A percentile compares a stretch with the other conserved stretches of the same genome.
Conservation (phyloP, 345 rosid species). For the Excoecaria agallocha region DNA sequence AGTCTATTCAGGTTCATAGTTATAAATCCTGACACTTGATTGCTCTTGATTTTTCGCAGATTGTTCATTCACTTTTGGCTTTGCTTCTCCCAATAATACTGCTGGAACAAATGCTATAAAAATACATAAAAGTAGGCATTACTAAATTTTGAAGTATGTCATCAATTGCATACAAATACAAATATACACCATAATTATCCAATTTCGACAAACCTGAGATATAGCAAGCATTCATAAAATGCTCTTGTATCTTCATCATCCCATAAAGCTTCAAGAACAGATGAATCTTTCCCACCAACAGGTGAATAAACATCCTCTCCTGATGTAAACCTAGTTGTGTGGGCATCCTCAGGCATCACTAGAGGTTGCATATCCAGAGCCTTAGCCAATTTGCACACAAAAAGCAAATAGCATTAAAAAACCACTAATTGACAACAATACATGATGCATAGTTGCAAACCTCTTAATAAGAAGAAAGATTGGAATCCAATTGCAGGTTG, state of each 20-base stretch:
- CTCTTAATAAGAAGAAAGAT: background rate
- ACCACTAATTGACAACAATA: background rate
- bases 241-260: constrained; percentile 97
- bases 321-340: constrained; percentile 84
- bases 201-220: constrained; percentile 73
- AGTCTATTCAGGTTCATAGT: background rate
- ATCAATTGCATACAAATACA: background rate
- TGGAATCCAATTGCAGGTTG: background rate
- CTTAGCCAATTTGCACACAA: constrained; percentile 75
- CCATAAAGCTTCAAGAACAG: constrained; percentile 78
- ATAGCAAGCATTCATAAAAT: constrained; percentile 89
- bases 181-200: background rate
- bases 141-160: background rate
- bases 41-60: constrained; percentile 67
- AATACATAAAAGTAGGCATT: constrained; percentile 25
- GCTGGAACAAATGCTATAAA: no score
- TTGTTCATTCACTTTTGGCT: constrained; percentile 73
- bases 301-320: constrained; percentile 77
- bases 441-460: background rate
- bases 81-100: constrained; percentile 88
- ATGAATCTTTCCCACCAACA: constrained; percentile 72
- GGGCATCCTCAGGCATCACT: constrained; percentile 95
- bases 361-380: constrained; percentile 98
- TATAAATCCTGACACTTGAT: constrained; percentile 47
- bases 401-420: background rate